Base-by-base conservation (phyloP, 2,329 filamentous ascomycete genomes). In the Aspergillus persii region DNA sequence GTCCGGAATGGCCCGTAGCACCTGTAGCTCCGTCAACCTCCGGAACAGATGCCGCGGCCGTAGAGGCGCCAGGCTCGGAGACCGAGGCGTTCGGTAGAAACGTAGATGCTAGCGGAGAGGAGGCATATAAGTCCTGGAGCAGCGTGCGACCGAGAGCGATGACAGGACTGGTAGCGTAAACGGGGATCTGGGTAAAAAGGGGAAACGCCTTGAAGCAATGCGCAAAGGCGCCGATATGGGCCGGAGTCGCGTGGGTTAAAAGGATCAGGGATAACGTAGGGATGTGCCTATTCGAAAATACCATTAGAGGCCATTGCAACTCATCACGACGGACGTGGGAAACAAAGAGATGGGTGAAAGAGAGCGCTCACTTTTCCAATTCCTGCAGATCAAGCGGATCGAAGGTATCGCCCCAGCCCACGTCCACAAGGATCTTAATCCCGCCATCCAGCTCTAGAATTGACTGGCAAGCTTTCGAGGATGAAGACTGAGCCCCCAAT, bases 131-230 rank as follows among this genome's bases (percentile, higher is more conserved):
- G 70, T 99, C 95, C 75, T 96, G 92, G 26, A 96, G 82, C 29
- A 98, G 83, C 0, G 92, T 96, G 46, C 94, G 89, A 23, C 95
- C 95, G 50, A 99, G 87, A 47, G 95, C 90, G 70, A 97, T 93
- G 67, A 99, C 92, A 8, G 95, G 95, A 44, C 88, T 88, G 4
- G 95, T 99, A 57, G 95, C 95, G 77, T 97, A 99, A 59, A 96
- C 88, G 46, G 95, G 95, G 61, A 99, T 92, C 71, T 92, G 89
- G 8, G 89, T 89, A 77, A 99, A 99, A 50, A 91, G 83, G 50
- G 95, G 92, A 63, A 98, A 90, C 75, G 97, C 89, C 77, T 96
- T 96, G 87, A 95, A 98, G 80, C 93, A 97, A 76, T 98, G 93
- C 48, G 91, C 93, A 74, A 91, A 97, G 60, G 95, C 95, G 66